Evolutionary conservation across 441 rosid species (phyloP), one percentile per base, ranked within the genome.

Genomic region (Flueggea neowawraea): DNA sequence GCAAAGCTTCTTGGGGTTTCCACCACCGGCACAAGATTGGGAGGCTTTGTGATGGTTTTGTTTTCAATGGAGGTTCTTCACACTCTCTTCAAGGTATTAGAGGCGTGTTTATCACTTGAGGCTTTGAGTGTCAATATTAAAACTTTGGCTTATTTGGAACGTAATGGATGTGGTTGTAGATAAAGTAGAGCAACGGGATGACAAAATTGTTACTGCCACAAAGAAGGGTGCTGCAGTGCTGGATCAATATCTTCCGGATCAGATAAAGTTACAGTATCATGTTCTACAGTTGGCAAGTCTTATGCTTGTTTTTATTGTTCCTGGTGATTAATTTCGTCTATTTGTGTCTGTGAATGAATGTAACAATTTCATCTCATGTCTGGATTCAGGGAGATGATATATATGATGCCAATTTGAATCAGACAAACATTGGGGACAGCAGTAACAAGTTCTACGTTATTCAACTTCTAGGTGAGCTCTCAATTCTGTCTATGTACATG

Each of bases 391-490:
- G 80, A 57, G 78, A 78, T 69, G 88, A 83, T 61, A 66, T 87
- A 52, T 90, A 82, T 69, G 95, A 88, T 78, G 92, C 91, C 16
- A 84, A 82, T 80, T 71, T 88, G 70, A 90, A 88, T 69, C 95
- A 90, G 77, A 88, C 95, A 53, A 83, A 88, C 75, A 78, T 84
- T 52, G 83, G 79, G 66, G 73, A 68, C 58, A 88, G 84, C 73
- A 90, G 86, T 60, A 86, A 90, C 81, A 88, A 88, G 75, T 85
- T 90, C 80, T 86, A 74, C 65, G 82, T 77, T 61, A 78, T 88
- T 39, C 95, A 88, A 75, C 84, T 86, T 56, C 79, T 87, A 57
- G 95, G 97, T 86, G 4, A 60, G 74, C 64, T 62, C 65, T 71
- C 51, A 60, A 44, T 47, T 14, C 36, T 54, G 41, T 36, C 39